phyloP scores from a whole-genome alignment of 2,329 filamentous ascomycete genomes.

The Hypoxylon sp. region DNA sequence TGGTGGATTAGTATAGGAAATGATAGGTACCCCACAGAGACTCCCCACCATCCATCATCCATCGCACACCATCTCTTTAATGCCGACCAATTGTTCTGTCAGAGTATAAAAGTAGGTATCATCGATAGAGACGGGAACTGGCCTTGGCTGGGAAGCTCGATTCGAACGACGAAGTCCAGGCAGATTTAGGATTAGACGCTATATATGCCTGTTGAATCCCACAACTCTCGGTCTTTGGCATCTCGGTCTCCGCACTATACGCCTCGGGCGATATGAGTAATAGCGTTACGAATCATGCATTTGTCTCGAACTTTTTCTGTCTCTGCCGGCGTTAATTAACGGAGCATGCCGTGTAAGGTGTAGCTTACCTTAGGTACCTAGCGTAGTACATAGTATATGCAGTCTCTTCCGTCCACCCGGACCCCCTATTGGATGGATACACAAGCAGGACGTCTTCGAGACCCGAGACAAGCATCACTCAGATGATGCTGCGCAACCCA shows the following conservation, averaged over 20 bases:
- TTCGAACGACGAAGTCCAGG: conserved; percentile 6
- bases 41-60: neutral
- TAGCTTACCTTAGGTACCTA: neutral
- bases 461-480: conserved; percentile 12
- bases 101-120: conserved; percentile 2
- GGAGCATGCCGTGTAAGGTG: neutral
- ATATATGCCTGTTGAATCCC: conserved; percentile 36
- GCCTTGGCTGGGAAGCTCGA: neutral
- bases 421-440: neutral
- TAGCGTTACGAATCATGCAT: conserved; percentile 14
- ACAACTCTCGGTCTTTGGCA: conserved; percentile 17
- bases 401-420: conserved; percentile 3
- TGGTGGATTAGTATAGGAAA: neutral
- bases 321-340: neutral
- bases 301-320: neutral
- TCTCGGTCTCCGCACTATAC: conserved; percentile 33
- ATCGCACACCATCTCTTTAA: neutral
- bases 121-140: conserved; percentile 1
- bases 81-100: conserved; percentile 6
- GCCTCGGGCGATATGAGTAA: conserved; percentile 5
- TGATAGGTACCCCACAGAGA: neutral
- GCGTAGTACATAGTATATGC: conserved; percentile 2
- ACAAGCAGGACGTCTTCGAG: neutral
- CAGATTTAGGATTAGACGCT: conserved; percentile 29
- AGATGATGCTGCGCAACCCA: conserved; percentile 19